phyloP scores from a whole-genome alignment of 768 basidiomycete species.

The Cyclocybe aegerita region DNA sequence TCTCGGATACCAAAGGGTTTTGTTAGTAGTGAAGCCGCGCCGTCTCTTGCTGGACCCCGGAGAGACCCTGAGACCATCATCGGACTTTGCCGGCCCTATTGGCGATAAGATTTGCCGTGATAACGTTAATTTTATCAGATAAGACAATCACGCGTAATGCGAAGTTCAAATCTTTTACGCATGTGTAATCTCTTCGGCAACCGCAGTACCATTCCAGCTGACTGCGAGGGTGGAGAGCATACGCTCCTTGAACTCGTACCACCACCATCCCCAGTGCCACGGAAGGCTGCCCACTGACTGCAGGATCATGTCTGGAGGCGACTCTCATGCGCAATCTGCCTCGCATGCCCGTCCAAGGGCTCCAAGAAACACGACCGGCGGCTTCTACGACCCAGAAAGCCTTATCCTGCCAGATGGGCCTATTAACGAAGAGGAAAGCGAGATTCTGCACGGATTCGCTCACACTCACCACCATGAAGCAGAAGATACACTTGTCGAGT shows the following conservation, averaged over 20 bases:
- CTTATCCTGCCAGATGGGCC: constrained; percentile 44
- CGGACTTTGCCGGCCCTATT: too few relatives aligned
- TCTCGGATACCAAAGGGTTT: too few relatives aligned
- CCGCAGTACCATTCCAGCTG: not conserved
- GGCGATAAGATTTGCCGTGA: too few relatives aligned
- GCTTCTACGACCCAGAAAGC: constrained; percentile 31
- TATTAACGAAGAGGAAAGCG: constrained; percentile 44
- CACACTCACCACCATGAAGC: constrained; percentile 35
- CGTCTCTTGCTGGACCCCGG: too few relatives aligned
- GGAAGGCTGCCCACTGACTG: not conserved
- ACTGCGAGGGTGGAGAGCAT: constrained; percentile 1
- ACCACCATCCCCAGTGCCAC: not conserved
- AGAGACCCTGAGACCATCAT: too few relatives aligned
- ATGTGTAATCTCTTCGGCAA: constrained; percentile 4
- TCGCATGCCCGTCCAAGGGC: constrained; percentile 1
- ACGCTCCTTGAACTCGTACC: not conserved
- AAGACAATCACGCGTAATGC: not conserved
- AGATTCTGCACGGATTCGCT: constrained; percentile 46
- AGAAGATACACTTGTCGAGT: constrained; percentile 26
- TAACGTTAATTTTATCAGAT: too few relatives aligned
- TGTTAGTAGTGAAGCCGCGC: too few relatives aligned
- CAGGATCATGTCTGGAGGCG: not conserved
- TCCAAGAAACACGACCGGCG: constrained; percentile 6
- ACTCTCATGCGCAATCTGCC: too few relatives aligned
- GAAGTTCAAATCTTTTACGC: not conserved